Percentiles rank a stretch among this genome's conserved stretches.
Conservation (phyloP, 805 yeast species). For the Candida verbasci region DNA sequence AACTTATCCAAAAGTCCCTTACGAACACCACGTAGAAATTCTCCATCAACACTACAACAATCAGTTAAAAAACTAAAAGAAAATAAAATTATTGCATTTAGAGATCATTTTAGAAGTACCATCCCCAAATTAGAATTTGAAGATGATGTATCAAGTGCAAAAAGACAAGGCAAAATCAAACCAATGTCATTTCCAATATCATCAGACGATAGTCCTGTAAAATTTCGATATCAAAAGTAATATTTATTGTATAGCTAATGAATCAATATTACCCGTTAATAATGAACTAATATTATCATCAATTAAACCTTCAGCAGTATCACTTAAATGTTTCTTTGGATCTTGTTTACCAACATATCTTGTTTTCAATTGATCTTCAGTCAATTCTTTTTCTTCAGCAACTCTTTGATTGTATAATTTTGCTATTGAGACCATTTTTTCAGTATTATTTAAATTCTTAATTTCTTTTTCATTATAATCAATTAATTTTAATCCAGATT, state of each 20-base stretch:
- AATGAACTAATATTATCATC: constrained; percentile 89
- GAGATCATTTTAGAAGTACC: constrained; percentile 24
- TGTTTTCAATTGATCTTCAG: constrained; percentile 86
- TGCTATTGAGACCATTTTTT: constrained; percentile 83
- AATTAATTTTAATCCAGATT: constrained; percentile 75
- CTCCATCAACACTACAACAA: constrained; percentile 36
- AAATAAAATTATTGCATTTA: constrained; percentile 31
- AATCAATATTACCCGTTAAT: constrained; percentile 83
- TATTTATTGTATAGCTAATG: constrained; percentile 73
- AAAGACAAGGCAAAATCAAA: constrained; percentile 3
- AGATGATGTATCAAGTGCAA: constrained; percentile 4
- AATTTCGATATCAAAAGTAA: constrained; percentile 2
- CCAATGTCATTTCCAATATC: constrained; percentile 6
- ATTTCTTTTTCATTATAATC: constrained; percentile 78
- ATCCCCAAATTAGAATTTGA: constrained; percentile 6
- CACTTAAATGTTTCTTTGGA: constrained; percentile 94
- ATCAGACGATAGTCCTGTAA: constrained; percentile 2
- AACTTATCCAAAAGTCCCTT: constrained; percentile 9
- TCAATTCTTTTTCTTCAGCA: constrained; percentile 83
- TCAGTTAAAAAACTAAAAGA: constrained; percentile 32
- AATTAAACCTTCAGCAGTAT: constrained; percentile 77
- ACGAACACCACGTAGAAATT: constrained; percentile 19
- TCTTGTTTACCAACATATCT: constrained; percentile 98
- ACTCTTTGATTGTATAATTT: constrained; percentile 85
- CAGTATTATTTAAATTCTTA: constrained; percentile 66